Evolutionary conservation across 2,329 filamentous ascomycete species (phyloP), one percentile per base, ranked within the genome.

Genomic region (Botrytis galanthina): DNA sequence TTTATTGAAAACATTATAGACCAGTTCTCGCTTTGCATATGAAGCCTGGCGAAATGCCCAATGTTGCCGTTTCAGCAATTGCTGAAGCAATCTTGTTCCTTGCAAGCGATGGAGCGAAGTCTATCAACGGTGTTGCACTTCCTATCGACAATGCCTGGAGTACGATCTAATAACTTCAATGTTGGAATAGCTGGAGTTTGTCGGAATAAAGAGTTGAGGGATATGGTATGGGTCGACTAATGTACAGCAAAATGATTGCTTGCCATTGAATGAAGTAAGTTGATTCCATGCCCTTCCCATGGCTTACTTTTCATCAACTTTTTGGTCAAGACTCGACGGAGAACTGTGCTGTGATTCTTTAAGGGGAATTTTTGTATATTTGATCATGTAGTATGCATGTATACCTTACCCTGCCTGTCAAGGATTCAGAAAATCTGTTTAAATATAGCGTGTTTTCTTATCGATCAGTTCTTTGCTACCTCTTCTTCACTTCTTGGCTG

Each of bases 61-160:
- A 73, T 35, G 81, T 82, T 26, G 78, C 80, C 4, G 74, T 80
- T 0, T 74, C 77, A n/a, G 80, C 83, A 26, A 79, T 83, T 2
- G 82, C 82, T 35, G 80, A 80, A 72, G 76, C 81, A n/a, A 81
- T 84, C 46, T n/a, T 82, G 4, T 84, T 82, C 61, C 76, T 83
- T 14, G 78, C 80, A 20, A 80, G 81, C 63, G 80, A 83, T 70
- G 75, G 73, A 70, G 80, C 83, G 6, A 77, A 75, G 57, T 79
- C 79, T 4, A 80, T 83, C 73, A 83, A 81, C 57, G 82, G 82
- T 9, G 78, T 81, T 16, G 77, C 79, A 6, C 61, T 83, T 72
- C 82, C 82, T 0, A 79, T 84, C 5, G 82, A 83, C 70, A 80
- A 80, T 63, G 82, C 80, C 0, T 83, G 82, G 82, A 79, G 80